Evolutionary conservation across 139 green algal genomes (phyloP), one percentile per base, ranked within the genome.

Genomic region (Haematococcus lacustris): DNA sequence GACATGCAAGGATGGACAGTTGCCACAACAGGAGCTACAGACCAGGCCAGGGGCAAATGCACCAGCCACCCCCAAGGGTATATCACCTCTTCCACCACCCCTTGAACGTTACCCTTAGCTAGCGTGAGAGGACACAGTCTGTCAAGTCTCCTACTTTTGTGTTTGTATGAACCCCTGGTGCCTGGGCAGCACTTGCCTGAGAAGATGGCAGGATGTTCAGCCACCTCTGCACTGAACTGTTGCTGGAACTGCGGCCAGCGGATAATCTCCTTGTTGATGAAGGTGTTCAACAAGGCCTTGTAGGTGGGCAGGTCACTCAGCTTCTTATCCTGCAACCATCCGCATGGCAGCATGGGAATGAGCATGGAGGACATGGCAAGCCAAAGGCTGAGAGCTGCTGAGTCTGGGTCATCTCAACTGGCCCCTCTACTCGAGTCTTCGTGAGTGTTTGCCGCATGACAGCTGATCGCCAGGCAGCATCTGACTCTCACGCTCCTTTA

Each of bases 281-380:
- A 98, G 41, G 82, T 87, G 67, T 83, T 87, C 30, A 98, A 83
- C 76, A 99, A 83, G 33, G 82, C 65, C 69, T 94, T 91, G 87
- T 96, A 88, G 34, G 74, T 70, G 6, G 91, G 87, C 62, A 99
- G 83, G 38, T 96, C 90, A 3, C 73, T 59, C 69, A 99, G 76
- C 67, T 86, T 82, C 79, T 90, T 91, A 80, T 97, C 91, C 81
- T 40, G 74, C 68, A 32, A 51, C 4, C 64, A 68, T 7, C 32
- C 13, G 21, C 47, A 57, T 57, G 47, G 47, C 47, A 65, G 41
- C 3, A 41, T 23, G 39, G 5, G 3, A 41, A n/a, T 30, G 38
- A 51, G 32, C 5, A 30, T 59, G 1, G 35, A 33, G 51, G 26
- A 38, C 38, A 5, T 61, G 66, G 28, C 21, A 47, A 57, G 47